phyloP scores from a whole-genome alignment of 148 eudicot species.

The Talinum fruticosum region DNA sequence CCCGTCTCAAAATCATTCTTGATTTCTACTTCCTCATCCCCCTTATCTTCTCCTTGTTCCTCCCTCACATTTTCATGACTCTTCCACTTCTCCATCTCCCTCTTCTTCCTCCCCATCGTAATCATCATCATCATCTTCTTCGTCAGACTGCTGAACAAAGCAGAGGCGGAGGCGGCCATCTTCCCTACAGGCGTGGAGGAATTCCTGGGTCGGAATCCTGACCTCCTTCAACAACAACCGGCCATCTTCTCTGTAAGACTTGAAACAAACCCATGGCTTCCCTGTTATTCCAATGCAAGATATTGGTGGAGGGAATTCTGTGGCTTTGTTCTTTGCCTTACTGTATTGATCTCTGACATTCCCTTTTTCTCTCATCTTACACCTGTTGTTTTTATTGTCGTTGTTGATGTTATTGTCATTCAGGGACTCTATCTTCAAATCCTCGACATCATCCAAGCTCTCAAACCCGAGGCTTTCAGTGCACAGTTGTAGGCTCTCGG shows the following conservation, averaged over 20 bases:
- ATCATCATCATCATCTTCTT: constrained; percentile 7
- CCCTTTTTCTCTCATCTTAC: constrained; percentile 19
- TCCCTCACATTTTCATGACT: constrained; percentile 6
- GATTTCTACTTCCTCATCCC: constrained; percentile 19
- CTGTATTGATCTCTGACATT: constrained; percentile 24
- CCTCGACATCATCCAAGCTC: constrained; percentile 64
- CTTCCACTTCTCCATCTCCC: constrained; percentile 18
- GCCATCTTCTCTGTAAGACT: constrained; percentile 65
- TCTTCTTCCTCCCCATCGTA: not conserved
- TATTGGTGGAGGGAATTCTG: constrained; percentile 71
- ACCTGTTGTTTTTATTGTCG: not conserved
- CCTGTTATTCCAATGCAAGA: constrained; percentile 70
- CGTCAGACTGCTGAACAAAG: constrained; percentile 47
- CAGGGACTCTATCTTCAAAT: constrained; percentile 24
- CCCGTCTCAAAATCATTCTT: constrained; percentile 9
- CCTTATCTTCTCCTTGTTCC: constrained; percentile 10
- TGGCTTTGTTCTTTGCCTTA: constrained; percentile 35
- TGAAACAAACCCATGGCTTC: constrained; percentile 58
- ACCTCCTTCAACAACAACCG: constrained; percentile 69
- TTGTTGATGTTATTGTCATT: not conserved
- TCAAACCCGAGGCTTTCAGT: constrained; percentile 92
- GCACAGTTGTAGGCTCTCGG: constrained; percentile 66
- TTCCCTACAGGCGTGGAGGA: constrained; percentile 60
- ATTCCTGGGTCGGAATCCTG: constrained; percentile 55
- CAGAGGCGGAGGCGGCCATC: constrained; percentile 70